These are phyloP conservation scores for Botrytis porri DNA, from an alignment of 2,329 filamentous ascomycete species.

Conservation along the genomic window DNA sequence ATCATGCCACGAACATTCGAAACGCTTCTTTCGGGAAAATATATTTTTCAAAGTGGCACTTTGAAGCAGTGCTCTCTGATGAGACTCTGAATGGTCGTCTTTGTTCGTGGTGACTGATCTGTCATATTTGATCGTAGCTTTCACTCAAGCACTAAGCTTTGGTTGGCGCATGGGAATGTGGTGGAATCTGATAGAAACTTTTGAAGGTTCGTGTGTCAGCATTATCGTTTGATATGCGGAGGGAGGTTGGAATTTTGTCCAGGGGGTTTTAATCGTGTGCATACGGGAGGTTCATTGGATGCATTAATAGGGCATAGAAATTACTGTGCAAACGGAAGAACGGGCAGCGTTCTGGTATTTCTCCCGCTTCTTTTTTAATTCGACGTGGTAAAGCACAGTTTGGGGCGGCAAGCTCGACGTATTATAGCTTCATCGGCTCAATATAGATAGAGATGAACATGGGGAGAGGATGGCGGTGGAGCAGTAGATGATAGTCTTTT, in stretches of 20 bases:
- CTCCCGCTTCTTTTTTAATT: neutral
- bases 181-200: neutral
- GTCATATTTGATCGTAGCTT: neutral
- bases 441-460: neutral
- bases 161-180: neutral
- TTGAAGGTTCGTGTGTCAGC: neutral
- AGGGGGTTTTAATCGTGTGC: too few relatives aligned
- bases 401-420: neutral
- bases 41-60: too few relatives aligned
- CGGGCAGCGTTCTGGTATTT: neutral
- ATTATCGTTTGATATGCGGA: neutral
- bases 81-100: accelerated
- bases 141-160: neutral
- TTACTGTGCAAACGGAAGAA: neutral
- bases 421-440: neutral
- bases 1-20: too few relatives aligned
- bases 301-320: neutral
- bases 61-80: neutral
- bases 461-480: accelerated
- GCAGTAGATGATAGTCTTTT: neutral
- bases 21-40: too few relatives aligned
- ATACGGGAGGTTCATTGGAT: neutral
- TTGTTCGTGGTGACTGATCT: neutral
- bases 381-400: neutral
- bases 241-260: neutral